Evolutionary conservation across 805 yeast species (phyloP).

Genomic region (Candida dajiaensis): DNA sequence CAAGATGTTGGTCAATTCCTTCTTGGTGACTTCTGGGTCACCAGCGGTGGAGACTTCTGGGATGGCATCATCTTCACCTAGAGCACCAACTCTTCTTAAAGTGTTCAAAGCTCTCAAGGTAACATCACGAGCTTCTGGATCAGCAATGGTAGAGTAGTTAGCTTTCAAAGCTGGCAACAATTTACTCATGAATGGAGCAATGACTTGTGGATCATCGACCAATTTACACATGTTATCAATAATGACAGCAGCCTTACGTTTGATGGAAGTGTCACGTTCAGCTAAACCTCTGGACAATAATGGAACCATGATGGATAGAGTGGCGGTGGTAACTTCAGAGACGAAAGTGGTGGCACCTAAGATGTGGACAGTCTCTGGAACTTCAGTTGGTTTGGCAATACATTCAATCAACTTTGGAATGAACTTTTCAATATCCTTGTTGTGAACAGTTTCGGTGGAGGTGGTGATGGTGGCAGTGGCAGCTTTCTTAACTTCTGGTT

Average conservation of each 20-base stretch:
- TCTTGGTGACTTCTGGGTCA: conserved; percentile 84
- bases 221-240: conserved; percentile 99
- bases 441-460: conserved; percentile 95
- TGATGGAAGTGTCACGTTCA: conserved; percentile 98
- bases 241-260: conserved; percentile 99
- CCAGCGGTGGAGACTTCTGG: conserved; percentile 99
- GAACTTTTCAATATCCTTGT: conserved; percentile 99
- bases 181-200: conserved; percentile 97
- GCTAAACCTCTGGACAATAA: conserved; percentile 98
- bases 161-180: conserved; percentile 94
- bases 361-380: conserved; percentile 97
- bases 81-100: conserved; percentile 97
- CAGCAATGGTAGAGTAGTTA: conserved; percentile 96
- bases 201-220: conserved; percentile 99
- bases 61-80: conserved; percentile 79
- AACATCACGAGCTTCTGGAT: conserved; percentile 99
- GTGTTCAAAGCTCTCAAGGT: conserved; percentile 96
- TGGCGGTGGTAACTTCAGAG: conserved; percentile 99
- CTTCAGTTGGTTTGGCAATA: conserved; percentile 94
- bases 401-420: conserved; percentile 96
- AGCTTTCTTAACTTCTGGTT: conserved; percentile 94
- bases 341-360: conserved; percentile 99
- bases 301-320: conserved; percentile 99
- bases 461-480: conserved; percentile 94
- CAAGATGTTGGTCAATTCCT: conserved; percentile 69